Percentiles rank a stretch among this genome's conserved stretches.
Evolutionary conservation across 306 rosid genomes (phyloP).

Genomic region (Rosa chinensis): DNA sequence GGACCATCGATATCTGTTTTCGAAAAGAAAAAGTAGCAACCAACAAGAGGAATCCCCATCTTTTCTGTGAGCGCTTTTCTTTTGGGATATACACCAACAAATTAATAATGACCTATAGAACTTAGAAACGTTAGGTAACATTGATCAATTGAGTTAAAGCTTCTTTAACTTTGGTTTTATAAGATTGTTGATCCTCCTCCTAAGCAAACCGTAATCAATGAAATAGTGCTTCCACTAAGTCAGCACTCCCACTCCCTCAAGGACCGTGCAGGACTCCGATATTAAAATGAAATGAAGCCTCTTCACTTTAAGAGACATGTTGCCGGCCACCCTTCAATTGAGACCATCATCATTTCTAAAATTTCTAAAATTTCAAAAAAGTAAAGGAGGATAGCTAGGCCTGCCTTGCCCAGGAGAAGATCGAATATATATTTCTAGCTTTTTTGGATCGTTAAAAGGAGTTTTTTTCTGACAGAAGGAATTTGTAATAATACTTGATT

Average conservation of each 20-base stretch:
- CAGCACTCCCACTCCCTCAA: conserved; percentile 17
- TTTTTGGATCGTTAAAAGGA: conserved; percentile 11
- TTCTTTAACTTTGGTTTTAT: neutral
- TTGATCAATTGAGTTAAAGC: conserved; percentile 14
- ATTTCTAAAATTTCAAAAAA: conserved; percentile 31
- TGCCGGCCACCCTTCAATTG: conserved; percentile 50
- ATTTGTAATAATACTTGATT: conserved; percentile 19
- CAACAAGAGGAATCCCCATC: conserved; percentile 43
- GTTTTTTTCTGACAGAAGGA: conserved; percentile 29
- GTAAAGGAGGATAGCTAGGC: neutral
- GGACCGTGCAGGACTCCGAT: conserved; percentile 15
- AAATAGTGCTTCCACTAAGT: conserved; percentile 38
- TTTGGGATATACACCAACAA: conserved; percentile 6
- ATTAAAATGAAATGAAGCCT: conserved; percentile 18
- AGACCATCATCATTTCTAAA: conserved; percentile 53
- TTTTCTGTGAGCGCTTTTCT: conserved; percentile 18
- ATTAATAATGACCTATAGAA: neutral
- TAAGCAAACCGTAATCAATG: conserved; percentile 28
- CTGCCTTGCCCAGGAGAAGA: conserved; percentile 23
- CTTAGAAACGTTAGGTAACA: neutral
- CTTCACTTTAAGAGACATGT: conserved; percentile 59
- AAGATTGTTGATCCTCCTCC: neutral
- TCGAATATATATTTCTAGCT: conserved; percentile 30
- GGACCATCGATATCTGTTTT: conserved; percentile 6
- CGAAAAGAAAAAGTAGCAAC: conserved; percentile 29